These are phyloP conservation scores for Malus sieversii DNA, from an alignment of 306 rosid species.

Conservation along the genomic window DNA sequence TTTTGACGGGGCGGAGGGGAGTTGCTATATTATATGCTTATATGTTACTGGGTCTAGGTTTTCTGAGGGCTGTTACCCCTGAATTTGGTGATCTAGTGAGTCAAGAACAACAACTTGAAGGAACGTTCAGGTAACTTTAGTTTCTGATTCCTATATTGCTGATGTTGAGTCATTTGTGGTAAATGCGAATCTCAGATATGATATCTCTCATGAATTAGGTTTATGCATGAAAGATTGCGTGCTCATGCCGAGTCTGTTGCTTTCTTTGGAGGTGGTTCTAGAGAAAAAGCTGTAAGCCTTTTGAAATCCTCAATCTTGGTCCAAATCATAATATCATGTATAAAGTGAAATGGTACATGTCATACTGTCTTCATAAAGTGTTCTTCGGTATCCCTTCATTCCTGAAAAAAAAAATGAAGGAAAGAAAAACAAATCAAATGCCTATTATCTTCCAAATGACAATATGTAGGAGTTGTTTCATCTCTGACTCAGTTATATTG, in stretches of 20 bases:
- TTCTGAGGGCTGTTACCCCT: slow-evolving; percentile 79
- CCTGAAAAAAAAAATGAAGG: neutral
- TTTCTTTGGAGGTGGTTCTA: slow-evolving; percentile 98
- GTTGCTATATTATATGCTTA: slow-evolving; percentile 85
- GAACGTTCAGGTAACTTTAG: slow-evolving; percentile 68
- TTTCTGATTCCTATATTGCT: slow-evolving; percentile 16
- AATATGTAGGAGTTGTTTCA: neutral
- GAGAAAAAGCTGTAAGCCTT: slow-evolving; percentile 87
- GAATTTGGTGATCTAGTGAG: slow-evolving; percentile 94
- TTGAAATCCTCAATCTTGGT: neutral
- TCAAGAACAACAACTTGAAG: slow-evolving; percentile 92
- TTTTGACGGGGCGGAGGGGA: slow-evolving; percentile 91
- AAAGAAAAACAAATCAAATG: neutral
- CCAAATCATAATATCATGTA: neutral
- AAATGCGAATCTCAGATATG: slow-evolving; percentile 18
- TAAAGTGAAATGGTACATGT: neutral
- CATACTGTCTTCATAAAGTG: neutral
- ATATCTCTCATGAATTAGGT: slow-evolving; percentile 47
- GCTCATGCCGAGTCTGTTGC: slow-evolving; percentile 98
- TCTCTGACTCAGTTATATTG: neutral
- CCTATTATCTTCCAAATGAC: neutral
- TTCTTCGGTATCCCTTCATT: neutral
- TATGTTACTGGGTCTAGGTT: slow-evolving; percentile 95
- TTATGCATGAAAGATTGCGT: slow-evolving; percentile 96
- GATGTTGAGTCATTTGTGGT: slow-evolving; percentile 11